Base-by-base conservation (phyloP, 1,284 basidiomycete species). In the Polyporus tsugae region DNA sequence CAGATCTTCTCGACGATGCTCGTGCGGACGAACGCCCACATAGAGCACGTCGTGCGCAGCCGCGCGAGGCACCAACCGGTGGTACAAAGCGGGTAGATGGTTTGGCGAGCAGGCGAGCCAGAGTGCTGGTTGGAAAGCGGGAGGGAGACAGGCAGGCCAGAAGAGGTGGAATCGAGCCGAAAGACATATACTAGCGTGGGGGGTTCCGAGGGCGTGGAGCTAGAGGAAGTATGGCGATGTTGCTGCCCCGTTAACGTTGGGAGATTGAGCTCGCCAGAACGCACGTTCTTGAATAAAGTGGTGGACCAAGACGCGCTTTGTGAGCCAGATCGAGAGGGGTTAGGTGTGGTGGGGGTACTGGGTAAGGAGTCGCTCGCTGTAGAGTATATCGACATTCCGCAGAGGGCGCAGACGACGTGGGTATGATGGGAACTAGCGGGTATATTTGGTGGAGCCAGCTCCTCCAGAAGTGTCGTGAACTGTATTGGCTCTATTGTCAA, bases 21-120 rank as follows among this genome's bases (percentile, higher is more conserved):
- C 1, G 87, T 90, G 38, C 95, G 89, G 49, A 98, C 87, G 77
- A 95, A 98, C 25, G 93, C 90, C 95, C 96, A 98, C 33, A 98
- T 83, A 11, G 93, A 93, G 79, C 96, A 97, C 22, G 95, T 95
- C n/a, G 92, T 87, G 13, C 96, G 88, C 22, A 98, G 82, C 7
- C 95, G 87, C 2, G 85, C 78, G 11, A 96, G 83, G 76, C 94
- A 96, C 89, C 94, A 96, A 15, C 91, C 89, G 59, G 86, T 87
- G 29, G 85, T 82, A 76, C 94, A 95, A 10, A 97, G 82, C 1
- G 94, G 91, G 79, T 96, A 94, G 10, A 78, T 78, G 4, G 77
- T 63, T 36, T 73, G 71, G 17, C 71, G 74, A 19, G 66, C 67
- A 15, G 75, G 75, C 2, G 71, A 68, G 6, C 68, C 70, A 2